Conservation (phyloP, 2,329 filamentous ascomycete species). For the Cercospora zeae-maydis region DNA sequence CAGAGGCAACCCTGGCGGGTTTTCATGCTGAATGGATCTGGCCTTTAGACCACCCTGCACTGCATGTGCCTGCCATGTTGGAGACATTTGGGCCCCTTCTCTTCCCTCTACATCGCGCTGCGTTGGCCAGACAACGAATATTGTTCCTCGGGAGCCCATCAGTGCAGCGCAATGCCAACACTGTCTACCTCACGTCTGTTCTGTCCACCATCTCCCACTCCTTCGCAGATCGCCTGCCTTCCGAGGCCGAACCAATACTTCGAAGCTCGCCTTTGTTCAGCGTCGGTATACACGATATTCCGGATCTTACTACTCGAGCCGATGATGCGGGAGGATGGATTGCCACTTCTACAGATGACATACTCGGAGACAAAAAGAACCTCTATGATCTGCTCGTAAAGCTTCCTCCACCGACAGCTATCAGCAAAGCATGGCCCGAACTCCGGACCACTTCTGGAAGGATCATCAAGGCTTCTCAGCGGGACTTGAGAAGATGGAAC, state of each 20-base stretch:
- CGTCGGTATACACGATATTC: constrained; percentile 89
- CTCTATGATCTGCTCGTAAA: constrained; percentile 89
- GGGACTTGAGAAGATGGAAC: constrained; percentile 78
- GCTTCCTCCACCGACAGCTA: constrained; percentile 37
- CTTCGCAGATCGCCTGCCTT: constrained; percentile 64
- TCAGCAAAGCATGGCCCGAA: constrained; percentile 56
- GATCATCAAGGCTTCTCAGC: constrained; percentile 78
- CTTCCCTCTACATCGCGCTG: constrained; percentile 85
- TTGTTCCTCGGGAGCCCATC: constrained; percentile 82
- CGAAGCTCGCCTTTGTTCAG: constrained; percentile 82
- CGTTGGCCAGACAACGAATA: constrained; percentile 80
- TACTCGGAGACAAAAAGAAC: constrained; percentile 77
- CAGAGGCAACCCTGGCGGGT: constrained; percentile 52
- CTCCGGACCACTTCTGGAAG: constrained; percentile 65
- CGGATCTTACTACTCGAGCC: constrained; percentile 61
- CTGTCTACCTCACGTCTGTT: constrained; percentile 92
- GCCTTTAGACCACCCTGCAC: constrained; percentile 74
- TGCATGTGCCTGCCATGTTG: constrained; percentile 72
- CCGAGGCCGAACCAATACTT: constrained; percentile 50
- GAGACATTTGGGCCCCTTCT: constrained; percentile 85
- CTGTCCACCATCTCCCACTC: constrained; percentile 81
- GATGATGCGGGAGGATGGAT: constrained; percentile 66
- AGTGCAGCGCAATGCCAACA: constrained; percentile 76
- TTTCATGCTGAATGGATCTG: constrained; percentile 57
- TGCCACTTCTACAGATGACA: constrained; percentile 92